Evolutionary conservation across 345 rosid genomes (phyloP), one percentile per base, ranked within the genome.

Genomic region (Turnera subulata): DNA sequence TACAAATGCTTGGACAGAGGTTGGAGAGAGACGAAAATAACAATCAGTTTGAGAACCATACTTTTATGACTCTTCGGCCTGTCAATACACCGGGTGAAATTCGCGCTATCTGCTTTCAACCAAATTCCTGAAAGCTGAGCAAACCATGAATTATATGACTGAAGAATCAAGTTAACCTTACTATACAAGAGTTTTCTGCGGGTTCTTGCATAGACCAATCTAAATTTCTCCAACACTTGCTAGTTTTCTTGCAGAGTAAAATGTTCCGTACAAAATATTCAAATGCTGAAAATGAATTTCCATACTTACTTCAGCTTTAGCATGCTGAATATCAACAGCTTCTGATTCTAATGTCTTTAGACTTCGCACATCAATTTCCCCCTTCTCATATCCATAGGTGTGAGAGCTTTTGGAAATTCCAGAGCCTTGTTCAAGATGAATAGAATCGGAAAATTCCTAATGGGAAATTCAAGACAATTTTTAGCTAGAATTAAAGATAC

Each of bases 51-150:
- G 25, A 59, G 17, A 62, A 42, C 22, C 79, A 8, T 86, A 93
- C 99, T 78, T 80, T 82, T 86, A 48, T 66, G 82, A 55, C 60
- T 85, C 66, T 66, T 52, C 51, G n/a, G n/a, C n/a, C 42, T 70
- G 58, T 68, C 88, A 61, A 89, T 70, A 69, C 99, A 93, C 64
- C 82, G 96, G 19, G 77, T 76, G 80, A 76, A 85, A 69, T 89
- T 86, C 33, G 84, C 83, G 42, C 96, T 89, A 61, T 82, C 72
- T 42, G 97, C 96, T 74, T 78, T 78, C 35, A 88, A 81, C 99
- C 95, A 93, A 51, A 89, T 82, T 67, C 82, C 96, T 67, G 89
- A 67, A 58, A 65, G 67, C 99, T 93, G 78, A 70, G 75, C 21
- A 24, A 66, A 56, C 64, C 72, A 63, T 33, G 48, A 56, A 70